Conservation (phyloP, 2,329 filamentous ascomycete species). For the Sarocladiaceae sp. region DNA sequence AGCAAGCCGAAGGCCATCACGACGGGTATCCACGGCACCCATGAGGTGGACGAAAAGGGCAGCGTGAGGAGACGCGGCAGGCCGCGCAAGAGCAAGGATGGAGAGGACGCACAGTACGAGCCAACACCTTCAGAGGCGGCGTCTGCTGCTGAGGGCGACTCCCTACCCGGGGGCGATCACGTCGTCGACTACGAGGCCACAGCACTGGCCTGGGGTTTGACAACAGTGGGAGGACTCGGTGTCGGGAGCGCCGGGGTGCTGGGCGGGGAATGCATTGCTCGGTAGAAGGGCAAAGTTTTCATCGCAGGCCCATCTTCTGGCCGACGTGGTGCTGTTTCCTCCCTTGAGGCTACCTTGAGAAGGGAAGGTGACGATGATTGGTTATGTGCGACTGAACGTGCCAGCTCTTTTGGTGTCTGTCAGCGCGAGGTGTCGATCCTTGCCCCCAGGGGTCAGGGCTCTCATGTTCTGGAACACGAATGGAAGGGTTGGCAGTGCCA, state of each 20-base stretch:
- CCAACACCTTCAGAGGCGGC: conserved; percentile 28
- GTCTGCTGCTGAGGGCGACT: conserved; percentile 34
- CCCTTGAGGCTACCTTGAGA: no score
- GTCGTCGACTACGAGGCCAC: conserved; percentile 43
- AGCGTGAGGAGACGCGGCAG: conserved; percentile 18
- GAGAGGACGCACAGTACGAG: conserved; percentile 31
- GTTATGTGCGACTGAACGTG: neutral
- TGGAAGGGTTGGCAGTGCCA: conserved; percentile 1
- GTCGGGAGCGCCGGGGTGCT: conserved; percentile 40
- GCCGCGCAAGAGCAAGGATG: conserved; percentile 17
- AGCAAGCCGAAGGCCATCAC: neutral
- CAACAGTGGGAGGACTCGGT: conserved; percentile 39
- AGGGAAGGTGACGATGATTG: neutral
- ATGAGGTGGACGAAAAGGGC: conserved; percentile 5
- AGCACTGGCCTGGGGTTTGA: conserved; percentile 42
- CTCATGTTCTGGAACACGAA: conserved; percentile 6
- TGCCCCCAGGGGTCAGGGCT: neutral
- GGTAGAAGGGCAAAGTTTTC: conserved; percentile 26
- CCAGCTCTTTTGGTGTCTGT: no score
- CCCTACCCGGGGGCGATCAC: conserved; percentile 25
- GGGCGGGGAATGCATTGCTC: conserved; percentile 41
- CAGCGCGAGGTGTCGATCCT: no score
- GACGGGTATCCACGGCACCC: conserved; percentile 2
- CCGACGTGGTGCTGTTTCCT: no score
- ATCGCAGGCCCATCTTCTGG: no score